Base-by-base conservation (phyloP, 1,284 basidiomycete species). In the Stygiomarasmius scandens region DNA sequence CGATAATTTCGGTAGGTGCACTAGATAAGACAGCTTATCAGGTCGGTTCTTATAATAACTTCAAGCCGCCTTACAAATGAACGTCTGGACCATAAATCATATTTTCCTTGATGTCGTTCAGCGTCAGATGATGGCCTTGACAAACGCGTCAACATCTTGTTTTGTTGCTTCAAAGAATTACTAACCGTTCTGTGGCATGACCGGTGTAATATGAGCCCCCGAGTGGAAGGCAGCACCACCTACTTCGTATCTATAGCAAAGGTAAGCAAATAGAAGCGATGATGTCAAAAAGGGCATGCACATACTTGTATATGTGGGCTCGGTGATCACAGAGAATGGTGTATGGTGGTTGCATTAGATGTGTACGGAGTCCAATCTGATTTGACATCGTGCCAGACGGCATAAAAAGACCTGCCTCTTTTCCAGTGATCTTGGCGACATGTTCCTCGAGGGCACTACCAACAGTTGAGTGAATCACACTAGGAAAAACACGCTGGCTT, bases 141-240 rank as follows among this genome's bases (percentile, higher is more conserved):
- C 49, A 24, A 25, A 9, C 29, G 23, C 22, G 29, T 38, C 52
- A 45, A 27, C n/a, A 58, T 29, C n/a, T 54, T 14, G 43, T 19
- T 38, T n/a, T 46, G 36, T 20, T 19, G 20, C 22, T 48, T 45
- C 27, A 11, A 34, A 48, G 63, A 76, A 49, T 64, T n/a, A n/a
- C n/a, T n/a, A n/a, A 83, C 89, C 80, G 66, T 94, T 93, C 29
- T 80, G 74, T 1, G 93, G 92, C 44, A 82, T 73, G 25, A 94
- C 78, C 1, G 87, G 74, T 49, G 87, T 82, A 0, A 89, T 81
- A 56, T 89, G 84, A 2, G 95, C 96, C 57, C 94, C 93, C 34
- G 91, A 93, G 74, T 97, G 93, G 74, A 93, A 92, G 0, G 94
- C 94, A 50, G 90, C 82, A n/a, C 95, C 96, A 23, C 96, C 95